phyloP scores from a whole-genome alignment of 257 asterid species.

The Nicotiana sylvestris region DNA sequence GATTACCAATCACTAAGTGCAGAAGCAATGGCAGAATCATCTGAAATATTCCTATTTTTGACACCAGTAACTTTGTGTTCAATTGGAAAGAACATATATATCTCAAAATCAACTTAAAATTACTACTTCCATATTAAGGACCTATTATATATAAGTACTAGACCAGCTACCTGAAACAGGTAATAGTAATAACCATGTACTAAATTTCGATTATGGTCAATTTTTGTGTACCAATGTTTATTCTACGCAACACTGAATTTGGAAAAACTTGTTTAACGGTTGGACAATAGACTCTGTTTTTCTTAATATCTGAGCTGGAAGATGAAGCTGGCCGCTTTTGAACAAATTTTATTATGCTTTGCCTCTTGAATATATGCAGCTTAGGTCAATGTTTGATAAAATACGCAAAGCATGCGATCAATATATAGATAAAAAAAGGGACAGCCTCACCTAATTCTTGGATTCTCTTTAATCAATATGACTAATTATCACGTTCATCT shows the following conservation, averaged over 20 bases:
- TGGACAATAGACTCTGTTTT: neutral
- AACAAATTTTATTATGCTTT: too few species aligned
- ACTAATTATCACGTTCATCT: slow-evolving; percentile 4
- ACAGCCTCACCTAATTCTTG: slow-evolving; percentile 12
- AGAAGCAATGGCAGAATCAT: too few species aligned
- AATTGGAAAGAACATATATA: too few species aligned
- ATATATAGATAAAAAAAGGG: neutral
- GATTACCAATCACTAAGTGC: too few species aligned
- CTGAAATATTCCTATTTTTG: too few species aligned
- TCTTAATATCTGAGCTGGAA: neutral
- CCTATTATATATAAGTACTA: too few species aligned
- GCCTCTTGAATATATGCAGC: too few species aligned
- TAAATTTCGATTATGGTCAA: neutral
- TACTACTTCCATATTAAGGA: too few species aligned
- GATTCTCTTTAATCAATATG: neutral
- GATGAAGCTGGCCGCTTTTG: neutral
- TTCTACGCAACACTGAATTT: neutral
- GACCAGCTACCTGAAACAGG: too few species aligned
- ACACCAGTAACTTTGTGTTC: too few species aligned
- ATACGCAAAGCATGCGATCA: slow-evolving; percentile 7
- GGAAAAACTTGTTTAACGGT: neutral
- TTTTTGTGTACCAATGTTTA: neutral
- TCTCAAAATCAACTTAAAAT: too few species aligned
- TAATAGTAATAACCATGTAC: too few species aligned
- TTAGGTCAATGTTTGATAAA: slow-evolving; percentile 6